These are phyloP conservation scores for Candida ulmi DNA, from an alignment of 805 yeast species.

Conservation along the genomic window DNA sequence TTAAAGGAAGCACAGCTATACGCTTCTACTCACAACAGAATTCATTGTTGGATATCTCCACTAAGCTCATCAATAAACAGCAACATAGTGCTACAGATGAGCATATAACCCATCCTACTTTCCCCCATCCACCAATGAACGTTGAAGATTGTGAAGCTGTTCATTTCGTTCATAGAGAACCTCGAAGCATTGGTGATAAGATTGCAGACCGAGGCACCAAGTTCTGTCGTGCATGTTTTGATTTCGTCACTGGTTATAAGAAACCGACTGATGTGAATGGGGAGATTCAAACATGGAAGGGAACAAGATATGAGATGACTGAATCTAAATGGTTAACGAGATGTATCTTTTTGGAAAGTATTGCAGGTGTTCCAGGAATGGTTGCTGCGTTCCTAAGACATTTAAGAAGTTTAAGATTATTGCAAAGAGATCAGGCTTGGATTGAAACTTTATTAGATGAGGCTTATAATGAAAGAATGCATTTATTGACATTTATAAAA, in stretches of 20 bases:
- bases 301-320: slow-evolving; percentile 46
- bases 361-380: slow-evolving; percentile 81
- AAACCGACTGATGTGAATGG: slow-evolving; percentile 42
- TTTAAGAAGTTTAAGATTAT: slow-evolving; percentile 53
- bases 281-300: slow-evolving; percentile 25
- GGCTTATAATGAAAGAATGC: slow-evolving; percentile 78
- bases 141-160: slow-evolving; percentile 35
- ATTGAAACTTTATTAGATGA: slow-evolving; percentile 68
- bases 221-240: slow-evolving; percentile 46
- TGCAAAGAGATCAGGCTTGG: slow-evolving; percentile 69
- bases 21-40: too few relatives aligned
- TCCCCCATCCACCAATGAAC: slow-evolving; percentile 39
- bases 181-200: slow-evolving; percentile 41
- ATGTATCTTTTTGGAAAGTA: slow-evolving; percentile 57
- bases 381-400: slow-evolving; percentile 71
- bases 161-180: slow-evolving; percentile 45
- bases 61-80: too few relatives aligned
- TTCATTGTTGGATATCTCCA: too few relatives aligned
- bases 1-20: too few relatives aligned
- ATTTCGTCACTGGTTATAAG: slow-evolving; percentile 57
- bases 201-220: slow-evolving; percentile 44
- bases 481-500: slow-evolving; percentile 60
- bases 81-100: too few relatives aligned
- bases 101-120: slow-evolving; percentile 25
- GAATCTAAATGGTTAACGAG: slow-evolving; percentile 59